Evolutionary conservation across 2,329 filamentous ascomycete species (phyloP).

Genomic region (Talaromyces sp.): DNA sequence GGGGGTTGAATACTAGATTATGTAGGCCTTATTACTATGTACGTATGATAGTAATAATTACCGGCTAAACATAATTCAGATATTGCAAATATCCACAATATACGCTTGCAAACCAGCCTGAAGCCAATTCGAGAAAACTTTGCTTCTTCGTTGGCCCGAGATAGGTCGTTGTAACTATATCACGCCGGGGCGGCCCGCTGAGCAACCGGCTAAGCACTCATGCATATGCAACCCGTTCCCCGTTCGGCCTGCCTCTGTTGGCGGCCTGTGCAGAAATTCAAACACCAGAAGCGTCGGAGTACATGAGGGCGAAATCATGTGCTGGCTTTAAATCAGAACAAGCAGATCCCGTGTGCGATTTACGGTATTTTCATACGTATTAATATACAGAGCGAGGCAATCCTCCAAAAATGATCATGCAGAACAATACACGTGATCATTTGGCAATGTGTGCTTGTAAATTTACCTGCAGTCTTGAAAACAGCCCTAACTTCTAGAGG

Average conservation of each 20-base stretch:
- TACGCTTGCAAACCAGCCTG: constrained; percentile 1
- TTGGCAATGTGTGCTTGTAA: background rate
- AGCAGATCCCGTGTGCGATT: background rate
- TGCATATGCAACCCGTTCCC: constrained; percentile 6
- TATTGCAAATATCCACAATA: background rate
- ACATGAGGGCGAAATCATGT: background rate
- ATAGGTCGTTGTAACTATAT: background rate
- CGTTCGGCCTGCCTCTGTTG: background rate
- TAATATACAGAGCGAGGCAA: too few relatives aligned
- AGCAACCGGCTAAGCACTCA: constrained; percentile 1
- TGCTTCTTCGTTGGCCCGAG: background rate
- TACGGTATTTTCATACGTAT: too few relatives aligned
- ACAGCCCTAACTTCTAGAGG: background rate
- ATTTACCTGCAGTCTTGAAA: background rate
- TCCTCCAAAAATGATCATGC: too few relatives aligned
- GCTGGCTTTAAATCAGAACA: background rate
- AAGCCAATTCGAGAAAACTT: background rate
- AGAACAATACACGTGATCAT: background rate
- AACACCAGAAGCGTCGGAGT: background rate
- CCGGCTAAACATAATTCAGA: too few relatives aligned
- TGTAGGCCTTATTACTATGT: too few relatives aligned
- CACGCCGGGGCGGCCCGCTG: constrained; percentile 7
- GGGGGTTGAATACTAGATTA: background rate
- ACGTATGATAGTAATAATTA: too few relatives aligned
- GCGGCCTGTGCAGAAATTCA: background rate